These are phyloP conservation scores for Neoarthrinium moseri DNA, from an alignment of 2,329 filamentous ascomycete genomes.

Conservation along the genomic window DNA sequence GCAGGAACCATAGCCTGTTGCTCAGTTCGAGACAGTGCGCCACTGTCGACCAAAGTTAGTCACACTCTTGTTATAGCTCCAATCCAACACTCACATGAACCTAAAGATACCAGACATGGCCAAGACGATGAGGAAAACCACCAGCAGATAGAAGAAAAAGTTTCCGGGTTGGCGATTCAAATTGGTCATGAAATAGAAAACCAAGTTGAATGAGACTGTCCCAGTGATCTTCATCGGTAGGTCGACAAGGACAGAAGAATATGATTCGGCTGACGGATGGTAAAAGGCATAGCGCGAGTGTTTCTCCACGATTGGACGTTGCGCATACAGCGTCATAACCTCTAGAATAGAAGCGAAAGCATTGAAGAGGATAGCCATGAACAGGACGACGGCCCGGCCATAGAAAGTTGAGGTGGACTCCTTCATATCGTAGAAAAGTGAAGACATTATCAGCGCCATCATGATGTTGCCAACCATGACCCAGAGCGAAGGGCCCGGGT, in stretches of 20 bases:
- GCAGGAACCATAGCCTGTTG: conserved; percentile 61
- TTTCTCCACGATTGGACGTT: conserved; percentile 38
- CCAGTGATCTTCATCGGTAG: conserved; percentile 61
- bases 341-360: conserved; percentile 40
- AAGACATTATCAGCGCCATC: conserved; percentile 51
- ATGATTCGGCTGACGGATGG: conserved; percentile 42
- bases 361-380: conserved; percentile 53
- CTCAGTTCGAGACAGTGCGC: conserved; percentile 69
- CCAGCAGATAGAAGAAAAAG: conserved; percentile 59
- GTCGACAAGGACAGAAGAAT: conserved; percentile 63
- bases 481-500: conserved; percentile 72
- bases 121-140: conserved; percentile 34
- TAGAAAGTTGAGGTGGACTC: conserved; percentile 43
- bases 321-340: conserved; percentile 12
- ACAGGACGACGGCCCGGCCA: conserved; percentile 45
- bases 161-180: conserved; percentile 55
- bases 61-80: background rate
- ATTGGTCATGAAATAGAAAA: conserved; percentile 67
- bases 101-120: conserved; percentile 87
- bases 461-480: conserved; percentile 49
- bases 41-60: conserved; percentile 31
- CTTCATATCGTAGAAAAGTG: conserved; percentile 47
- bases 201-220: conserved; percentile 57
- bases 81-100: conserved; percentile 47
- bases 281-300: conserved; percentile 37